Percentiles rank a stretch among this genome's conserved stretches.
Conservation (phyloP, 805 yeast species). For the Yarrowia alimentaria region DNA sequence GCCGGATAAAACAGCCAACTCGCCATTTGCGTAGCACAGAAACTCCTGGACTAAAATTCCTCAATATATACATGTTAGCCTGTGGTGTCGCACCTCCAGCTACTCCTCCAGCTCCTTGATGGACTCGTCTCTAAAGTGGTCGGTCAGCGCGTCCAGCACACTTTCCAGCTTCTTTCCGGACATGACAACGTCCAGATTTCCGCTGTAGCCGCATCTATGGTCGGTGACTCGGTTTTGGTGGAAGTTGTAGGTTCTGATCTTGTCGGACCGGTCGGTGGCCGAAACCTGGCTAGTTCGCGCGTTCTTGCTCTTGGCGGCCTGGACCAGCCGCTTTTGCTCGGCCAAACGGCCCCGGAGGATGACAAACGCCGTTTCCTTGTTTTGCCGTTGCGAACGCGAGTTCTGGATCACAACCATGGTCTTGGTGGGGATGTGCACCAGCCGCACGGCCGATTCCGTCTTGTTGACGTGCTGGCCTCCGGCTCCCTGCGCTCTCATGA, state of each 20-base stretch:
- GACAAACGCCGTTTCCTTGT: slow-evolving; percentile 87
- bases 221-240: slow-evolving; percentile 93
- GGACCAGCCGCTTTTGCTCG: slow-evolving; percentile 67
- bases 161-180: slow-evolving; percentile 58
- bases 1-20: no score
- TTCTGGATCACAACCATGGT: slow-evolving; percentile 88
- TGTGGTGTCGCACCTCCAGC: no score
- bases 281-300: slow-evolving; percentile 80
- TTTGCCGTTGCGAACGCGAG: slow-evolving; percentile 90
- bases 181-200: slow-evolving; percentile 70
- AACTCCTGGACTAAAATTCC: no score
- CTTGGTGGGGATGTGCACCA: slow-evolving; percentile 90
- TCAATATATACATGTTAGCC: slow-evolving; percentile 22
- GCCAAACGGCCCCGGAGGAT: slow-evolving; percentile 81
- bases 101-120: slow-evolving; percentile 45
- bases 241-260: slow-evolving; percentile 88
- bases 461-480: slow-evolving; percentile 99
- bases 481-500: slow-evolving; percentile 96
- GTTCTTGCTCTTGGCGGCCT: slow-evolving; percentile 60
- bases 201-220: slow-evolving; percentile 78
- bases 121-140: slow-evolving; percentile 43
- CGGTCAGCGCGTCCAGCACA: slow-evolving; percentile 52
- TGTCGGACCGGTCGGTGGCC: slow-evolving; percentile 86
- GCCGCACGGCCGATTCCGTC: slow-evolving; percentile 93
- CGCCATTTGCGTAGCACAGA: no score